Conservation (phyloP, 805 yeast genomes). For the Schwanniomyces pseudopolymorphus region DNA sequence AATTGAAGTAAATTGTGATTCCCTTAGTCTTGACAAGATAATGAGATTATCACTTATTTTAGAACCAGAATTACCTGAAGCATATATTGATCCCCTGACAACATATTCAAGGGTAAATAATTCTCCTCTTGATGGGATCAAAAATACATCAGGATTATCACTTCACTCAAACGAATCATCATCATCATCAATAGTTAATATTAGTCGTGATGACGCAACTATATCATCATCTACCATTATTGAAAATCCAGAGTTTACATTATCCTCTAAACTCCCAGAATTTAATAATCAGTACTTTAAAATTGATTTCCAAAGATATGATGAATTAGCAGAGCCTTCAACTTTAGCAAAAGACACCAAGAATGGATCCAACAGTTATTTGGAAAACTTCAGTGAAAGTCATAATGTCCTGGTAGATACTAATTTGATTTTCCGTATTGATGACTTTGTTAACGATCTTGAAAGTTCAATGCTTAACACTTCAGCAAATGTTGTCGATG, state of each 20-base stretch:
- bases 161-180: constrained; percentile 24
- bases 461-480: constrained; percentile 17
- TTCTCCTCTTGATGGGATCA: constrained; percentile 4
- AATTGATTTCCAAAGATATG: constrained; percentile 33
- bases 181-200: constrained; percentile 11
- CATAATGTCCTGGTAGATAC: constrained; percentile 28
- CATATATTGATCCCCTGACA: constrained; percentile 22
- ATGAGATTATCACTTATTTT: constrained; percentile 62
- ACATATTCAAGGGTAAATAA: not conserved
- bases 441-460: constrained; percentile 31
- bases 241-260: constrained; percentile 12
- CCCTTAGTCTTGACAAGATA: constrained; percentile 50
- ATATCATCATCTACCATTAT: not conserved
- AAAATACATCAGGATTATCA: constrained; percentile 20
- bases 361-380: constrained; percentile 7
- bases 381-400: constrained; percentile 16
- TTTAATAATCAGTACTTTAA: constrained; percentile 38
- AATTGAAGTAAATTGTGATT: constrained; percentile 41
- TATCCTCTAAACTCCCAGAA: constrained; percentile 26
- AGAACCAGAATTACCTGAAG: constrained; percentile 59
- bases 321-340: constrained; percentile 19
- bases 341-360: not conserved
- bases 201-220: not conserved
- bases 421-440: constrained; percentile 34
- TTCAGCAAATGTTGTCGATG: constrained; percentile 17